phyloP scores from a whole-genome alignment of 148 eudicot genomes.

The Chenopodium suecicum region DNA sequence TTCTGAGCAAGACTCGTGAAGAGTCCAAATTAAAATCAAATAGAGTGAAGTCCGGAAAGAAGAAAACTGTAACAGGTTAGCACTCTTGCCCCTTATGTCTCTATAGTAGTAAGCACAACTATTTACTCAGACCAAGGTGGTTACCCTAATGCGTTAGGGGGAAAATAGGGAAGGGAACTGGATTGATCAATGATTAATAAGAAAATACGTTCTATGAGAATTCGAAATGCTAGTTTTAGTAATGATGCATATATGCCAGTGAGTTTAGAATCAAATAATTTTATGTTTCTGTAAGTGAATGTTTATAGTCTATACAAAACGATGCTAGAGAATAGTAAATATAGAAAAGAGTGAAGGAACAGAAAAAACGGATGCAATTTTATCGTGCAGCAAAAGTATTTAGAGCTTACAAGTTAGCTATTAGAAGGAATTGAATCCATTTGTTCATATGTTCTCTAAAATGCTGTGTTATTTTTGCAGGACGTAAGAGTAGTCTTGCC shows the following conservation, averaged over 20 bases:
- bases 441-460: neutral
- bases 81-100: neutral
- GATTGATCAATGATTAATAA: neutral
- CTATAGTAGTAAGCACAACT: neutral
- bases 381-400: neutral
- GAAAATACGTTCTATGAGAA: neutral
- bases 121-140: neutral
- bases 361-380: neutral
- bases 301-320: neutral
- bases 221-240: neutral
- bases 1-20: constrained; percentile 37
- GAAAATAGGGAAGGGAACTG: neutral
- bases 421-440: neutral
- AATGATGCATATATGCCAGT: neutral
- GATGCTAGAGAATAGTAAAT: neutral
- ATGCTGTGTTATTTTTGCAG: constrained; percentile 5
- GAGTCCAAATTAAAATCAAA: constrained; percentile 36
- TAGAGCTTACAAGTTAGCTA: neutral
- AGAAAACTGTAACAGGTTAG: constrained; percentile 31
- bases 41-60: constrained; percentile 26
- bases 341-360: neutral
- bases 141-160: neutral
- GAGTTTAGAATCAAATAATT: neutral
- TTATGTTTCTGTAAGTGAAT: neutral
- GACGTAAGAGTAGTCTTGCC: neutral